Conservation (phyloP, 164 flowering plant species). For the Nymphaea thermarum region DNA sequence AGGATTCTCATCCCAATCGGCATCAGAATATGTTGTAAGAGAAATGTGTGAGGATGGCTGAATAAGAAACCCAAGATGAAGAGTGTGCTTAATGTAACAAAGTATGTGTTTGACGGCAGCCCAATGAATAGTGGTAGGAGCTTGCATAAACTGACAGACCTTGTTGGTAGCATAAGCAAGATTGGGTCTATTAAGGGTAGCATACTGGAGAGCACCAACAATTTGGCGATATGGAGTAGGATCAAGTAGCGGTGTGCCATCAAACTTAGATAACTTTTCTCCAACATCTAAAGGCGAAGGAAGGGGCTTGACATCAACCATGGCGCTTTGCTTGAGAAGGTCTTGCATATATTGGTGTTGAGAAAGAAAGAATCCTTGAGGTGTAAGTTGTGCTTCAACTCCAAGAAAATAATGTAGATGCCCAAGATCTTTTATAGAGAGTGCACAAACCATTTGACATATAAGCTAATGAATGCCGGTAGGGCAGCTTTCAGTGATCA, state of each 20-base stretch:
- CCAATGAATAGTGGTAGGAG: not conserved
- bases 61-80: not conserved
- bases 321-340: not conserved
- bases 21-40: not conserved
- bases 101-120: not conserved
- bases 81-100: not conserved
- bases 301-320: not conserved
- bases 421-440: no score
- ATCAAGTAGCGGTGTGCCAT: not conserved
- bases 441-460: no score
- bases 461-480: not conserved
- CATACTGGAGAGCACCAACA: not conserved
- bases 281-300: no score
- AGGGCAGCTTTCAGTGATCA: not conserved
- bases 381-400: not conserved
- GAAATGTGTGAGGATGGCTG: not conserved
- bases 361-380: not conserved
- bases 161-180: not conserved
- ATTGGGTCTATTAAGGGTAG: not conserved
- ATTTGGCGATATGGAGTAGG: not conserved
- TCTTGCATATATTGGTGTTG: not conserved
- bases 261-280: no score
- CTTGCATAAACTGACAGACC: conserved; percentile 1
- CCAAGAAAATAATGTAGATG: not conserved
- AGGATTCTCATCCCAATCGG: not conserved